Percentiles rank a stretch among this genome's conserved stretches.
Conservation (phyloP, 305 asterid genomes). For the Fraxinus platypoda region DNA sequence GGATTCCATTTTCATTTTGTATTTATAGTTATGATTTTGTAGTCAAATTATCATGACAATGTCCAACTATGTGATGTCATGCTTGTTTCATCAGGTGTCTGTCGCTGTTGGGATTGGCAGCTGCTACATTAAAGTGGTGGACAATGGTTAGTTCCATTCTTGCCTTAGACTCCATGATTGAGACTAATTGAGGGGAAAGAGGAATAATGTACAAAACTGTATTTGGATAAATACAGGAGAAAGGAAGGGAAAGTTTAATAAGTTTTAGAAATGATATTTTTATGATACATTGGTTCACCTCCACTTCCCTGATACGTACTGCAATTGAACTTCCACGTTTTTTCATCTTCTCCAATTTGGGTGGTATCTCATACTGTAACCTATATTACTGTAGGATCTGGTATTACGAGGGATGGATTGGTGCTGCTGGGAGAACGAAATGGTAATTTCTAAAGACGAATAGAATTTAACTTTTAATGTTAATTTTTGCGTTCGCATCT, state of each 20-base stretch:
- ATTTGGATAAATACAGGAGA: conserved; percentile 3
- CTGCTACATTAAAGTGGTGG: conserved; percentile 72
- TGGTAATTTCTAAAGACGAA: conserved; percentile 40
- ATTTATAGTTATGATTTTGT: not conserved
- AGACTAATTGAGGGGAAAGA: conserved; percentile 5
- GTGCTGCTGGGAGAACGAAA: conserved; percentile 76
- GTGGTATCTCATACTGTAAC: conserved; percentile 7
- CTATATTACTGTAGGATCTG: conserved; percentile 55
- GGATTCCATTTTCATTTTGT: not conserved
- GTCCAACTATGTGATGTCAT: not conserved
- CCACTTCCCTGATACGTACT: conserved; percentile 5
- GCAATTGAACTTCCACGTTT: not conserved
- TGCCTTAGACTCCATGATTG: conserved; percentile 6
- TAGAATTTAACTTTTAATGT: not conserved
- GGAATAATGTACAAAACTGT: conserved; percentile 11
- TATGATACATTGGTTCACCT: not conserved
- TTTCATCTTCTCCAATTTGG: conserved; percentile 7
- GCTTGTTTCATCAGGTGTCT: conserved; percentile 51
- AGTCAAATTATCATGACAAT: not conserved
- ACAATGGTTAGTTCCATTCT: conserved; percentile 61
- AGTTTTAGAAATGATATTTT: not conserved
- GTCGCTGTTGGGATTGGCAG: conserved; percentile 66
- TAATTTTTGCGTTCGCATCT: conserved; percentile 7
- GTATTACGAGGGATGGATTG: conserved; percentile 82
- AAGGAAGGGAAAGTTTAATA: conserved; percentile 10